Evolutionary conservation across 2,329 filamentous ascomycete species (phyloP), one percentile per base, ranked within the genome.

Genomic region (Trichoderma arundinaceum): DNA sequence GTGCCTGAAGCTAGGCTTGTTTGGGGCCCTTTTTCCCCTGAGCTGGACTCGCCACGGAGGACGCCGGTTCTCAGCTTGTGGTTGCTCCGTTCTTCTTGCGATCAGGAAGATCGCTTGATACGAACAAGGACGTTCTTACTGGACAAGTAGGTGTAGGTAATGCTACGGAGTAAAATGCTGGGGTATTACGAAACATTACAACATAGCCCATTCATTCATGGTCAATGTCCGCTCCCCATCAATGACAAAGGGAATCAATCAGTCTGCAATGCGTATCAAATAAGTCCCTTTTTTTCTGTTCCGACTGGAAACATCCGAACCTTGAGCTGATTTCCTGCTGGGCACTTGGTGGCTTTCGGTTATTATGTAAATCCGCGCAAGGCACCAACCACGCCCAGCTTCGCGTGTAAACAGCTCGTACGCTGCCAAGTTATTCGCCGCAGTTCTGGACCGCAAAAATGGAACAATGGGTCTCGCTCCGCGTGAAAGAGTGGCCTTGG

Each of bases 1-100:
- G 63, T 65, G 48, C 63, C 63, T 64, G 56, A 48, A 38, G 52
- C 63, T 65, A 65, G 39, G 44, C 63, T 35, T 8, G 19, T 65
- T 54, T 15, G 17, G 43, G 53, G 46, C 48, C 35, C 13, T 35
- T 12, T 28, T 19, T 39, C 54, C 41, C 63, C 56, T 64, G 52
- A 64, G 52, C 49, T 54, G 49, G 49, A 28, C 60, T 46, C n/a
- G 49, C 28, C 38, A 63, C 60, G 60, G 60, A 53, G 39, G 28
- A 63, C 58, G 58, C 58, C 58, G 46, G 35, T 22, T 54, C 39
- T 53, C 38, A 44, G 53, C 53, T 33, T 33, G 19, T 44, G 22
- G 2, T 15, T 41, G 39, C 39, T 41, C 39, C 12, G 48, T 28
- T 51, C 13, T 33, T 51, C 13, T 38, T 38, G 35, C n/a, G 22